Conservation (phyloP, 257 asterid genomes). For the Nyctanthes arbortristis region DNA sequence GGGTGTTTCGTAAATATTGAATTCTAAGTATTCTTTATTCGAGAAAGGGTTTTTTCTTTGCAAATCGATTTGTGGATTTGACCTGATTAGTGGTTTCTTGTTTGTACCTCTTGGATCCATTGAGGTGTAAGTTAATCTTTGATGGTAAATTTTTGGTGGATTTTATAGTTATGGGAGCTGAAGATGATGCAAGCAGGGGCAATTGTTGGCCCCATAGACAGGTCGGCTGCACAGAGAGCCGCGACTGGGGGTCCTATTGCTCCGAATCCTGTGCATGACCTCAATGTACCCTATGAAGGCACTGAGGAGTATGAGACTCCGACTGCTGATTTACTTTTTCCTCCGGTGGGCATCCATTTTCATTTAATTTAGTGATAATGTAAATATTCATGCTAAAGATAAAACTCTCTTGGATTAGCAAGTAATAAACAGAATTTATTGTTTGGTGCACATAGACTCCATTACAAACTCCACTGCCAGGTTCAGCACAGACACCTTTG, state of each 20-base stretch:
- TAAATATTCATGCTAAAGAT: constrained; percentile 10
- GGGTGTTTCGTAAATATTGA: not conserved
- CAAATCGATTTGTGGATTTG: constrained; percentile 10
- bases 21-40: not conserved
- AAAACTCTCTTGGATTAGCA: not conserved
- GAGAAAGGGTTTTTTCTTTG: not conserved
- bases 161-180: constrained; percentile 76
- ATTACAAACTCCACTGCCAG: constrained; percentile 78
- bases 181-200: constrained; percentile 96
- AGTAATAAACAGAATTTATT: not conserved
- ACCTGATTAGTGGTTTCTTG: constrained; percentile 29
- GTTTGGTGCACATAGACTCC: constrained; percentile 52
- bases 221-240: constrained; percentile 54
- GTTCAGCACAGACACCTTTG: constrained; percentile 72
- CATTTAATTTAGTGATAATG: not conserved
- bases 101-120: constrained; percentile 29
- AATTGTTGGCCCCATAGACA: constrained; percentile 74
- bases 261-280: constrained; percentile 81
- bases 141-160: constrained; percentile 22
- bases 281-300: constrained; percentile 93
- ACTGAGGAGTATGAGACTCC: constrained; percentile 97
- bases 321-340: constrained; percentile 90
- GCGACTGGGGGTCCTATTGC: constrained; percentile 58
- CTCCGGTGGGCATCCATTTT: constrained; percentile 65
- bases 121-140: constrained; percentile 23